A percentile compares a stretch with the other conserved stretches of the same genome.
Evolutionary conservation across 2,329 filamentous ascomycete genomes (phyloP).

Genomic region (Aspergillus pseudotamarii): DNA sequence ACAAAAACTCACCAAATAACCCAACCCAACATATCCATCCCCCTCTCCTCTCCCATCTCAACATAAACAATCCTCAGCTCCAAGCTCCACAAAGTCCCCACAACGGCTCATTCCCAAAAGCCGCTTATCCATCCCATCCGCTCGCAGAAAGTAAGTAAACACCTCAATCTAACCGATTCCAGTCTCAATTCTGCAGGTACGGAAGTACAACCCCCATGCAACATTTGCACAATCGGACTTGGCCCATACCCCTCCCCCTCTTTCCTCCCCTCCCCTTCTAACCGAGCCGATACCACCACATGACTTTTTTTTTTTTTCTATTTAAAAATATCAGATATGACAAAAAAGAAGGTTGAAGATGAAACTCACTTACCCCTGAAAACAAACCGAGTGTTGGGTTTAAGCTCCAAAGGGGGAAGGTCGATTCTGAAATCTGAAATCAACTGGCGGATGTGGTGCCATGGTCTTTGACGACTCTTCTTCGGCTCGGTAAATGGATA

Average conservation of each 20-base stretch:
- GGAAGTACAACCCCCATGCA: no score
- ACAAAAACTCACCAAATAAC: neutral
- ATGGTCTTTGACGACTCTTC: neutral
- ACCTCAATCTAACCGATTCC: neutral
- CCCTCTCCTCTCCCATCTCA: neutral
- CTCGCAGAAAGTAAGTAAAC: neutral
- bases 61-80: neutral
- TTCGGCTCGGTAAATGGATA: neutral
- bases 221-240: neutral
- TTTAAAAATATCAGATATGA: neutral
- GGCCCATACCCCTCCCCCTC: no score
- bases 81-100: neutral
- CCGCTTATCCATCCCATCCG: neutral
- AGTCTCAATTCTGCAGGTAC: neutral
- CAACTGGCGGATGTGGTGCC: no score
- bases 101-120: neutral
- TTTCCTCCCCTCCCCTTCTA: neutral
- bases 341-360: neutral
- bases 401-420: neutral
- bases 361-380: neutral
- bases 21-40: neutral
- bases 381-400: neutral
- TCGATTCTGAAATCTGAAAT: no score
- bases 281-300: neutral
- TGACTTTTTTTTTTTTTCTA: neutral